Percentiles rank a stretch among this genome's conserved stretches.
These are phyloP conservation scores for Populus euphratica DNA, from an alignment of 345 rosid genomes.

Conservation along the genomic window DNA sequence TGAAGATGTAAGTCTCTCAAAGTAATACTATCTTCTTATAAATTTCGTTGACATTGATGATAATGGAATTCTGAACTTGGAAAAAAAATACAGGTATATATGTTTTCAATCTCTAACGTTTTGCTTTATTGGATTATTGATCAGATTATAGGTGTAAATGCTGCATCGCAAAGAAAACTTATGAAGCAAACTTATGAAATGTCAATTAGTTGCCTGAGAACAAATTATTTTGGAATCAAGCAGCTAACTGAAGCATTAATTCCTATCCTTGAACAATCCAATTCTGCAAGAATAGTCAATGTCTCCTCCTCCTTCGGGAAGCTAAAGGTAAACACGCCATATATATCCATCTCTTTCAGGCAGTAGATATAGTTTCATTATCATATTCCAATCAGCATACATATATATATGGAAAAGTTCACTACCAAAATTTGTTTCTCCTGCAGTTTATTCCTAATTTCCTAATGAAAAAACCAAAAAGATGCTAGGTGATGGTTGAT, in stretches of 20 bases:
- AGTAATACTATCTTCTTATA: no score
- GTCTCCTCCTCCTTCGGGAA: background rate
- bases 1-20: no score
- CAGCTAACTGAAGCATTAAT: conserved; percentile 7
- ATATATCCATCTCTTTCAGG: background rate
- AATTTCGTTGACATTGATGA: no score
- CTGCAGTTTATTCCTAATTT: background rate
- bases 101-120: background rate
- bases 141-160: no score
- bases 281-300: conserved; percentile 15
- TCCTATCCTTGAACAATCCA: conserved; percentile 4
- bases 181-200: background rate
- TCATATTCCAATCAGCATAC: background rate
- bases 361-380: no score
- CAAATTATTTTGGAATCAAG: conserved; percentile 11
- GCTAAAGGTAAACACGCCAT: background rate
- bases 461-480: conserved; percentile 1
- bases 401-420: background rate
- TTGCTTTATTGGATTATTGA: background rate
- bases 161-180: no score
- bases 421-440: background rate
- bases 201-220: conserved; percentile 1
- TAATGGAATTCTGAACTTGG: no score
- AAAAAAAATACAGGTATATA: no score
- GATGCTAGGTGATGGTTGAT: background rate